Base-by-base conservation (phyloP, 441 rosid species). In the Syzygium syzygioides region DNA sequence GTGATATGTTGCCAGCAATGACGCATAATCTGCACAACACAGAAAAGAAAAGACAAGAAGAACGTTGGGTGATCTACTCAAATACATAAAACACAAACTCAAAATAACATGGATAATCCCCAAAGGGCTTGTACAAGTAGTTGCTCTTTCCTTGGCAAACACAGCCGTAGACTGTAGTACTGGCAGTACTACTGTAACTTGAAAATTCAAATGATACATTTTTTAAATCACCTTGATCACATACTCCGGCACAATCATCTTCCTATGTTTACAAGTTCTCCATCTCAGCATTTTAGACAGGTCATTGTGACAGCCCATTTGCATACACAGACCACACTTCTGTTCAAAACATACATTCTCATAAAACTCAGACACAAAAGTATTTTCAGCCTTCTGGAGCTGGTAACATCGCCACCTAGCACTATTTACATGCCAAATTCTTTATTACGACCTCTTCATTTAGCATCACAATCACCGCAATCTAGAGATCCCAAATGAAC, bases 1-100 rank as follows among this genome's bases (percentile, higher is more conserved):
- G 99, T 87, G 98, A 96, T 85, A 97, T 97, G 92, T 97, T 97
- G 86, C 98, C 99, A 55, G 98, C 99, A 55, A 97, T 96, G 71
- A 97, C 94, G 28, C 98, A 98, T 66, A 98, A 86, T 88, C 99
- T 98, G 94, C 93, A 91, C 6, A 7, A n/a, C 89, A 23, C 30
- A 54, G 86, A 90, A 87, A 34, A 8, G 52, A 26, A 76, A 76
- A 23, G 80, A 25, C 2, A 23, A 71, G 28, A 76, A 41, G 17
- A 76, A 76, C 12, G 83, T 37, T 76, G 52, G 6, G 52, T 12
- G n/a, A 23, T 12, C 25, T 76, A 23, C 52, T 76, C 83, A 41
- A 76, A 41, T 23, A 19, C 2, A 20, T 41, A 23, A 6, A 76
- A 76, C 83, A 20, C 52, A 23, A 76, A 6, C 28, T 76, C 48